A percentile compares a stretch with the other conserved stretches of the same genome.
Conservation (phyloP, 164 flowering plant genomes). For the Saururus chinensis region DNA sequence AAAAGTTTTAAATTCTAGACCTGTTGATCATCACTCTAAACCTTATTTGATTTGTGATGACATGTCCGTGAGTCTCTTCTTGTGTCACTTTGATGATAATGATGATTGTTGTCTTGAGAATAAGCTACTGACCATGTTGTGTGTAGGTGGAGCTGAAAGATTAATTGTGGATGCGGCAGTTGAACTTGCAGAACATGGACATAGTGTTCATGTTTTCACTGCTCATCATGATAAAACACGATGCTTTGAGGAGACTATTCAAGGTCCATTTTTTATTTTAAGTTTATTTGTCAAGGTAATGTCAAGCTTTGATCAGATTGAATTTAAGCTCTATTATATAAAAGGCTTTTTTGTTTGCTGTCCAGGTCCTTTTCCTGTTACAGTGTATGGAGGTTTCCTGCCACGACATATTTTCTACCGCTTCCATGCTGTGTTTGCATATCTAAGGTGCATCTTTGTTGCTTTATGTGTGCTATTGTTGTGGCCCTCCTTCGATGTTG, state of each 20-base stretch:
- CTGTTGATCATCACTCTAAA: neutral
- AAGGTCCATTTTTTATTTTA: conserved; percentile 29
- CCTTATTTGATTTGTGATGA: neutral
- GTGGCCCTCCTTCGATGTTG: conserved; percentile 73
- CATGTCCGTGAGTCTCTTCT: no score
- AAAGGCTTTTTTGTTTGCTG: conserved; percentile 1
- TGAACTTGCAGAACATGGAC: conserved; percentile 72
- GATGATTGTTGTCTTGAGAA: neutral
- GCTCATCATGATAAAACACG: conserved; percentile 75
- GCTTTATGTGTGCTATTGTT: conserved; percentile 67
- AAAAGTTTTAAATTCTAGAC: neutral
- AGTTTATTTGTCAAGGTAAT: neutral
- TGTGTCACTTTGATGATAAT: neutral
- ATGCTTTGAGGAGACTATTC: conserved; percentile 94
- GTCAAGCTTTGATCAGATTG: no score
- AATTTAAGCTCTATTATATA: neutral
- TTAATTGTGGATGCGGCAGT: conserved; percentile 89
- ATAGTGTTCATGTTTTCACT: conserved; percentile 78
- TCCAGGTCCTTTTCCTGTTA: conserved; percentile 76
- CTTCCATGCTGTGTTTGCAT: conserved; percentile 90
- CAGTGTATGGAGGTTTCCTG: conserved; percentile 82
- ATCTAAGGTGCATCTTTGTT: conserved; percentile 79
- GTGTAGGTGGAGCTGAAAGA: conserved; percentile 92
- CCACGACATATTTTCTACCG: conserved; percentile 89
- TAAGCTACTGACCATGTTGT: conserved; percentile 3